Evolutionary conservation across 495 filamentous ascomycete species (phyloP).

Genomic region (Penicillium egyptiacum): DNA sequence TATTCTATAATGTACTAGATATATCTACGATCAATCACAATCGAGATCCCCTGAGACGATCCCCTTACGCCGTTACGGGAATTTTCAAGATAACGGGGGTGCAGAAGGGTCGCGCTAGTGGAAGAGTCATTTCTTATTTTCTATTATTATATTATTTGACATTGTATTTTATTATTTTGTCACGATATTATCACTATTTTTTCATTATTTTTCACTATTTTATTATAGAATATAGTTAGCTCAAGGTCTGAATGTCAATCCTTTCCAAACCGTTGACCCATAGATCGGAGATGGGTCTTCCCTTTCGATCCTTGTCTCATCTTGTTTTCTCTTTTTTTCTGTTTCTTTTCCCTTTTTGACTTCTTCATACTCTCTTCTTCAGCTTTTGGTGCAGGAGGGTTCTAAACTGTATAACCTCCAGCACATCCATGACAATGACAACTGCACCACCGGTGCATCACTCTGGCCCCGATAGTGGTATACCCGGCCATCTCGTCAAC

Average conservation of each 20-base stretch:
- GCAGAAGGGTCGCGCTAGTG: slow-evolving; percentile 35
- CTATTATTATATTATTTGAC: slow-evolving; percentile 12
- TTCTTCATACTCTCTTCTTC: slow-evolving; percentile 14
- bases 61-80: slow-evolving; percentile 33
- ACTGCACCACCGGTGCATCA: slow-evolving; percentile 44
- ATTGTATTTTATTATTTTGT: not conserved
- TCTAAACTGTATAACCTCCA: not conserved
- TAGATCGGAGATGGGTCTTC: slow-evolving; percentile 32
- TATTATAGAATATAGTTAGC: slow-evolving; percentile 11
- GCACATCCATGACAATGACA: slow-evolving; percentile 33
- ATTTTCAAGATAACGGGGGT: slow-evolving; percentile 34
- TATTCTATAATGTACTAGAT: not conserved
- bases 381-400: not conserved
- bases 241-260: slow-evolving; percentile 29
- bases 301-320: slow-evolving; percentile 25
- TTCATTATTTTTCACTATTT: not conserved
- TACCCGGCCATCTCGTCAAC: slow-evolving; percentile 38
- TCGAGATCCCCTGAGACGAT: slow-evolving; percentile 10
- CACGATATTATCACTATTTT: not conserved
- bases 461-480: slow-evolving; percentile 35
- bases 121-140: slow-evolving; percentile 28
- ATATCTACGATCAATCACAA: slow-evolving; percentile 5
- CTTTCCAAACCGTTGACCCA: slow-evolving; percentile 30
- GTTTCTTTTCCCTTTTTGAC: slow-evolving; percentile 14
- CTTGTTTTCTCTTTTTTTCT: slow-evolving; percentile 8